A percentile compares a stretch with the other conserved stretches of the same genome.
Conservation (phyloP, 2,329 filamentous ascomycete species). For the Dactylellina sp. region DNA sequence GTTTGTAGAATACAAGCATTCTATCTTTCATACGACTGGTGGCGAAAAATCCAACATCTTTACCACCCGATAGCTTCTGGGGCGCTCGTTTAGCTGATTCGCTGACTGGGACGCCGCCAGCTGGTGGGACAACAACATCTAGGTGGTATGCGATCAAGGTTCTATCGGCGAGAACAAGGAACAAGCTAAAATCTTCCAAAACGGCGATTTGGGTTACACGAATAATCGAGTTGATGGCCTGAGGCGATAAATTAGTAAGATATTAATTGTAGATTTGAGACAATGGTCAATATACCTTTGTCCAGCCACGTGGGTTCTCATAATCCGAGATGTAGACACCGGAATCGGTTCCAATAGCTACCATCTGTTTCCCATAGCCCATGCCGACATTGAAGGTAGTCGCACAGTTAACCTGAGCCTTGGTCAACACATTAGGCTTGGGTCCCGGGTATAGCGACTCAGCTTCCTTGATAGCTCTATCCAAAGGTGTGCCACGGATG, state of each 20-base stretch:
- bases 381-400: constrained; percentile 79
- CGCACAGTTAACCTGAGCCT: constrained; percentile 89
- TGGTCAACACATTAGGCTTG: constrained; percentile 80
- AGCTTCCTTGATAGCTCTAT: constrained; percentile 88
- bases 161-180: constrained; percentile 90
- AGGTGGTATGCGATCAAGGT: constrained; percentile 92
- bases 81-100: constrained; percentile 73
- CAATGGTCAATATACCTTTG: constrained; percentile 73
- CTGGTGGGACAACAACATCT: constrained; percentile 76
- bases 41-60: constrained; percentile 96
- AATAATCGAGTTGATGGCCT: constrained; percentile 77
- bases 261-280: constrained; percentile 7
- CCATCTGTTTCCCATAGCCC: constrained; percentile 80
- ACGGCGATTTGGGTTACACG: constrained; percentile 93
- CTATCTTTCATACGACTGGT: constrained; percentile 97
- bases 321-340: constrained; percentile 91
- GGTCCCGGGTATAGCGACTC: constrained; percentile 76
- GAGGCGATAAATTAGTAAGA: constrained; percentile 37
- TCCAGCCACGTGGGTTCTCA: constrained; percentile 90
- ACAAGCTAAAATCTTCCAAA: constrained; percentile 93
- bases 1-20: constrained; percentile 95
- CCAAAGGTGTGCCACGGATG: constrained; percentile 89
- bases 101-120: constrained; percentile 55
- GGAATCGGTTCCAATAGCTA: constrained; percentile 94
- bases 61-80: constrained; percentile 84